These are phyloP conservation scores for Acrocalymma vagum DNA, from an alignment of 2,329 filamentous ascomycete genomes.

Conservation along the genomic window DNA sequence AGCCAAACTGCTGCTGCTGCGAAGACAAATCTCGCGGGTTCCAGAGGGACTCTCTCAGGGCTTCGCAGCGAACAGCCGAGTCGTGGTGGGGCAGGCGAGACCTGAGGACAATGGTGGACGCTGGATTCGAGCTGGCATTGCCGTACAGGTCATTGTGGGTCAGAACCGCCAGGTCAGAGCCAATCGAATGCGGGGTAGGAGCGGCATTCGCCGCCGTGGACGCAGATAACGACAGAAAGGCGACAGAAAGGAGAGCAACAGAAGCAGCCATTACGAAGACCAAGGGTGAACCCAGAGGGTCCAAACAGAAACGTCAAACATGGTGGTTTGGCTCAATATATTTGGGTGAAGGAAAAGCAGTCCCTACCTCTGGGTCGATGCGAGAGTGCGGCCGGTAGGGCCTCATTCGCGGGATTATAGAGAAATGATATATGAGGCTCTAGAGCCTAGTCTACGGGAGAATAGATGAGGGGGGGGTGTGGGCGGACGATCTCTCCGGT, in stretches of 20 bases:
- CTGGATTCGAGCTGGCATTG: slow-evolving; percentile 27
- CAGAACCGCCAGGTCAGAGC: slow-evolving; percentile 39
- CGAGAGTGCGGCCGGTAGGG: background rate
- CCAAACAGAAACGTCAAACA: slow-evolving; percentile 1
- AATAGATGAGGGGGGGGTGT: slow-evolving; percentile 14
- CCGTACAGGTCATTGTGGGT: slow-evolving; percentile 38
- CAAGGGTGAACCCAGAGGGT: slow-evolving; percentile 4
- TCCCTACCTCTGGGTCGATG: background rate
- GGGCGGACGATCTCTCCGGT: slow-evolving; percentile 4
- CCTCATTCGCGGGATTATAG: slow-evolving; percentile 13
- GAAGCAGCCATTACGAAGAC: slow-evolving; percentile 18
- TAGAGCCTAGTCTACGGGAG: slow-evolving; percentile 10
- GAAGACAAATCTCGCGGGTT: slow-evolving; percentile 17
- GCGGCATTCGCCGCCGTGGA: no score
- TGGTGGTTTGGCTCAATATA: slow-evolving; percentile 1
- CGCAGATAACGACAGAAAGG: slow-evolving; percentile 16
- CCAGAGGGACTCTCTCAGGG: slow-evolving; percentile 31
- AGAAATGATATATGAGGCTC: slow-evolving; percentile 5
- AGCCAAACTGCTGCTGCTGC: slow-evolving; percentile 15
- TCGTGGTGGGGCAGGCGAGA: slow-evolving; percentile 14
- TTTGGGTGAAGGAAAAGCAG: no score
- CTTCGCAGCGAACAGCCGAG: slow-evolving; percentile 25
- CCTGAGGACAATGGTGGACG: slow-evolving; percentile 25
- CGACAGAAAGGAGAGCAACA: slow-evolving; percentile 15
- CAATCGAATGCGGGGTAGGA: slow-evolving; percentile 30